Base-by-base conservation (phyloP, 2,329 filamentous ascomycete genomes). In the Aspergillus uvarum region DNA sequence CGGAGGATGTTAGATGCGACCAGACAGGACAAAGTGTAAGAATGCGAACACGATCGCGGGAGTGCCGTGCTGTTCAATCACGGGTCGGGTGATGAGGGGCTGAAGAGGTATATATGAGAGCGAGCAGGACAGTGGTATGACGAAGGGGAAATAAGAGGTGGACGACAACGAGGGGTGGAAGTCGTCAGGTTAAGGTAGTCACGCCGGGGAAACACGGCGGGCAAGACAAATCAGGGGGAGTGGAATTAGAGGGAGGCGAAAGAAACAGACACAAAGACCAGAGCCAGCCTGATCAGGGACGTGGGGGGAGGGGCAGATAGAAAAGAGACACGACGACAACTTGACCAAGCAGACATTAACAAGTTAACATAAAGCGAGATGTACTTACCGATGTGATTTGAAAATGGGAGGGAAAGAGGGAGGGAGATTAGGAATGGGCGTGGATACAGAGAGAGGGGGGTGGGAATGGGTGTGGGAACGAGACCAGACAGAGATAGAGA, bases 1-100 rank as follows among this genome's bases (percentile, higher is more conserved):
- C 38, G 38, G 38, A 44, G 14, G 66, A 67, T 54, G 58, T 62
- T 61, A 64, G 62, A 62, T 54, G 53, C 67, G 66, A 63, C 63
- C 62, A 57, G 51, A 54, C 32, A 26, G 62, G 44, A 10, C 44
- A 58, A 32, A 50, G 47, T 52, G 55, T 44, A 51, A 52, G 42
- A 55, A 12, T 47, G 53, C 42, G 31, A 44, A 44, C 42, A 47
- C 52, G 53, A 56, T 21, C 29, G 51, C 14, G 51, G 22, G 52
- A 42, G 11, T 29, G 53, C 24, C 44, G 5, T 32, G 42, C 53
- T 29, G 32, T 12, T 16, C 22, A 48, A 11, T 29, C 53, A 55
- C 53, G 24, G 53, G 47, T 31, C 42, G 31, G 22, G 53, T 21
- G 53, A 47, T 29, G 53, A 47, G 26, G 26, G 53, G 42, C 44